phyloP scores from a whole-genome alignment of 768 basidiomycete genomes.

The Tricholoma bakamatsutake region DNA sequence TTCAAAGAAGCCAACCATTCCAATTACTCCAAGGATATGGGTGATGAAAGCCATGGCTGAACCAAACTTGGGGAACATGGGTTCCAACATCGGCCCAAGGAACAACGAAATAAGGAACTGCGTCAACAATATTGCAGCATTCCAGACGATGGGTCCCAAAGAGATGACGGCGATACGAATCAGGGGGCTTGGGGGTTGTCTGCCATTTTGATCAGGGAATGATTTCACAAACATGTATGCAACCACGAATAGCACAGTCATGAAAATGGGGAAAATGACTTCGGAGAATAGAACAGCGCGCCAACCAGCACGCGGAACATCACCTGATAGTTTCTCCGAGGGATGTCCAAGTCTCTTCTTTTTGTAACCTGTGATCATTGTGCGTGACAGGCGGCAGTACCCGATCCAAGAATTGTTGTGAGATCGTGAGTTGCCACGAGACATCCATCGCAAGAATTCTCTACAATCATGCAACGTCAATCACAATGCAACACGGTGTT shows the following conservation, averaged over 20 bases:
- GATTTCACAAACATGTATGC: conserved; percentile 93
- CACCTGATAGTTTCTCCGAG: conserved; percentile 93
- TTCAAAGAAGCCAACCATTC: conserved; percentile 93
- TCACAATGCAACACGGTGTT: neutral
- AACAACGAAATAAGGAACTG: conserved; percentile 89
- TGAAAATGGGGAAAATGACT: conserved; percentile 76
- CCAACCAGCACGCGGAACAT: conserved; percentile 92
- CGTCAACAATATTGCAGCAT: conserved; percentile 80
- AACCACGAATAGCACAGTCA: conserved; percentile 82
- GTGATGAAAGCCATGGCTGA: conserved; percentile 89
- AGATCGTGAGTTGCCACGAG: conserved; percentile 92
- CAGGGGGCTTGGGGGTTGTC: conserved; percentile 71
- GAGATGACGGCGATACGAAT: conserved; percentile 92
- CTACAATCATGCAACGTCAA: conserved; percentile 34
- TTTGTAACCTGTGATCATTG: conserved; percentile 99
- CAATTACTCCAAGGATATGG: conserved; percentile 75
- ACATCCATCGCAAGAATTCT: conserved; percentile 99
- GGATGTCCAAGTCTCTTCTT: conserved; percentile 95
- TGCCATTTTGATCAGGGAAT: conserved; percentile 60
- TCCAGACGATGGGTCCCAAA: conserved; percentile 93
- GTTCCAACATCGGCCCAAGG: conserved; percentile 86
- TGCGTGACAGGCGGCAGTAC: conserved; percentile 95
- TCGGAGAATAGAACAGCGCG: conserved; percentile 85
- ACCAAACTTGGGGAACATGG: conserved; percentile 83
- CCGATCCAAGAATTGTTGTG: conserved; percentile 99